phyloP scores from a whole-genome alignment of 495 filamentous ascomycete species.

The Penicillium coffeae region DNA sequence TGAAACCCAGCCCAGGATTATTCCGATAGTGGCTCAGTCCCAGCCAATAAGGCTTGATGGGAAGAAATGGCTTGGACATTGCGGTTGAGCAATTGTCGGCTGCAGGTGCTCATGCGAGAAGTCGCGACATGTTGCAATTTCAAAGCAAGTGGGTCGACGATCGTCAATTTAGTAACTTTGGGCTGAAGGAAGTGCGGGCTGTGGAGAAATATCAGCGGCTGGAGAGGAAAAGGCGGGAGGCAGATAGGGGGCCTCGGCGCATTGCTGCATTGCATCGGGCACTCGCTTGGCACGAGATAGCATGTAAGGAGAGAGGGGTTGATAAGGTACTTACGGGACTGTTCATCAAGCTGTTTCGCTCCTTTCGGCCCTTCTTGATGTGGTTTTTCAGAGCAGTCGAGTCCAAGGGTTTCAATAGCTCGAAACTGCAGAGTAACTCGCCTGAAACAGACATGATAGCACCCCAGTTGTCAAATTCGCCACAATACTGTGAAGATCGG shows the following conservation, averaged over 20 bases:
- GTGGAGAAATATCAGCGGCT: constrained; percentile 11
- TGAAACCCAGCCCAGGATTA: not conserved
- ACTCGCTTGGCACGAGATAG: constrained; percentile 26
- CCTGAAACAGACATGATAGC: constrained; percentile 96
- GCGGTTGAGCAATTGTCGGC: constrained; percentile 9
- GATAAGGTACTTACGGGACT: constrained; percentile 67
- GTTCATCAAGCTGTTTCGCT: constrained; percentile 86
- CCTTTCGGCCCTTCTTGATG: constrained; percentile 96
- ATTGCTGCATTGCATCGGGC: constrained; percentile 20
- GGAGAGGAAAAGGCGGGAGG: not conserved
- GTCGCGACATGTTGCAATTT: constrained; percentile 9
- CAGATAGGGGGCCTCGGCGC: constrained; percentile 18
- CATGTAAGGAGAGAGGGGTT: constrained; percentile 6
- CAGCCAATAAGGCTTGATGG: constrained; percentile 2
- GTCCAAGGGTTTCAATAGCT: constrained; percentile 92
- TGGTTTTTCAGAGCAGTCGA: constrained; percentile 97
- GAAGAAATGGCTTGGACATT: constrained; percentile 3
- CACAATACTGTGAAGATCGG: constrained; percentile 71
- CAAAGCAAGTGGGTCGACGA: constrained; percentile 2
- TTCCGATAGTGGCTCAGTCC: not conserved
- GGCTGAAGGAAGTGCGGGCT: constrained; percentile 39
- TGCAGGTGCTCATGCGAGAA: constrained; percentile 5
- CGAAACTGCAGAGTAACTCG: constrained; percentile 94
- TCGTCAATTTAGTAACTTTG: constrained; percentile 33
- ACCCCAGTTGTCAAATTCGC: constrained; percentile 99